These are phyloP conservation scores for Apostasia ramifera DNA, from an alignment of 106 monocot genomes.

Conservation along the genomic window DNA sequence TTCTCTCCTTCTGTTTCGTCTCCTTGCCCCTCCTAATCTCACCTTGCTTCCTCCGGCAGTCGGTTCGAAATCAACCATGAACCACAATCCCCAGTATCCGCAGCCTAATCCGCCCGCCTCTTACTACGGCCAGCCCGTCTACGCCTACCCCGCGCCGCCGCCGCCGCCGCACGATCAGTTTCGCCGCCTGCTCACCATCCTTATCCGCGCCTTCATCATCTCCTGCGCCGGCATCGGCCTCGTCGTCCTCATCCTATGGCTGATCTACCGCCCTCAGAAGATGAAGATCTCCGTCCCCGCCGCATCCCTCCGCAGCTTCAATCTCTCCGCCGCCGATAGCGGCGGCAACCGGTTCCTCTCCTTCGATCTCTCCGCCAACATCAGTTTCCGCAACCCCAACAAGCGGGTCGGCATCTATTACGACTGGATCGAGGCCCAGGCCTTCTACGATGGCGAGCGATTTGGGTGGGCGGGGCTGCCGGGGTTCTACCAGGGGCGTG, in stretches of 20 bases:
- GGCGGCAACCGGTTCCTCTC: background rate
- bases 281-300: conserved; percentile 16
- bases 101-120: background rate
- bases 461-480: conserved; percentile 16
- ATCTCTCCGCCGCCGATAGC: conserved; percentile 9
- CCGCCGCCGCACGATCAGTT: background rate
- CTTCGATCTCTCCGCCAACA: conserved; percentile 26
- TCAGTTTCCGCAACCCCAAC: conserved; percentile 57
- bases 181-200: background rate
- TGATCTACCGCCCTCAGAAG: conserved; percentile 19
- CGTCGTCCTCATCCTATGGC: conserved; percentile 26
- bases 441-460: conserved; percentile 17
- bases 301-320: conserved; percentile 31
- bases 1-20: background rate
- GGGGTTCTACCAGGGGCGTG: conserved; percentile 8
- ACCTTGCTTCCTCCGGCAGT: background rate
- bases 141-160: conserved; percentile 2
- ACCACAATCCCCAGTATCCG: background rate
- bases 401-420: conserved; percentile 30
- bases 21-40: background rate
- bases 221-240: conserved; percentile 13
- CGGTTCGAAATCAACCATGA: background rate
- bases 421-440: conserved; percentile 30
- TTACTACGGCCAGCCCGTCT: background rate
- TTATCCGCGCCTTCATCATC: conserved; percentile 1